A percentile compares a stretch with the other conserved stretches of the same genome.
phyloP scores from a whole-genome alignment of 2,329 filamentous ascomycete species.

The Decorospora gaudefroyi region DNA sequence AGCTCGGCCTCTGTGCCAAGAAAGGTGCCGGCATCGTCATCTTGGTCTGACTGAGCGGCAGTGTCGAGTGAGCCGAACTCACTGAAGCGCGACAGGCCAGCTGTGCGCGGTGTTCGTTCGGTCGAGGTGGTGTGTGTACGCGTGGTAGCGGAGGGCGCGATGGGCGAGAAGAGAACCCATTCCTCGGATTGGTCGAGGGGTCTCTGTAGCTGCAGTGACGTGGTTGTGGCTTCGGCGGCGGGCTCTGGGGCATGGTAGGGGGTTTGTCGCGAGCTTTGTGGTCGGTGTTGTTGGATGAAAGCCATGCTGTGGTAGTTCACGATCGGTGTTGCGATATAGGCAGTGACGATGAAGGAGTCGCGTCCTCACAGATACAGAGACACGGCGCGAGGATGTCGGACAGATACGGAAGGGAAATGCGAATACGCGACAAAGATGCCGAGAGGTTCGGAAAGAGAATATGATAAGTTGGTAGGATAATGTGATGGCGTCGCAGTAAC shows the following conservation, averaged over 20 bases:
- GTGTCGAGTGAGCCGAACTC: conserved; percentile 80
- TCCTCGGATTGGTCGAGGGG: conserved; percentile 76
- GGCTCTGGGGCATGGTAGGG: conserved; percentile 41
- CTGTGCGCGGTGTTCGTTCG: conserved; percentile 66
- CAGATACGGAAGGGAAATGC: conserved; percentile 12
- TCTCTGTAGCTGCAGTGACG: conserved; percentile 50
- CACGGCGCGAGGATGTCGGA: conserved; percentile 25
- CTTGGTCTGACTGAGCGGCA: conserved; percentile 60
- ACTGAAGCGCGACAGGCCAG: conserved; percentile 73
- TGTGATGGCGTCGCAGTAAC: conserved; percentile 11
- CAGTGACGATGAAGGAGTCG: conserved; percentile 22
- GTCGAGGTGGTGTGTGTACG: conserved; percentile 69
- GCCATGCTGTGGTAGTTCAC: conserved; percentile 38
- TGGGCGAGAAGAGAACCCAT: conserved; percentile 88
- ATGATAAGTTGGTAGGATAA: neutral
- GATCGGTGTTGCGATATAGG: conserved; percentile 11
- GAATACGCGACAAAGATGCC: neutral
- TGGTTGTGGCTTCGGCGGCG: conserved; percentile 28
- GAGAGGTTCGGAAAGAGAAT: neutral
- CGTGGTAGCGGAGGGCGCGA: conserved; percentile 65
- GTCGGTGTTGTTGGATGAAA: conserved; percentile 47
- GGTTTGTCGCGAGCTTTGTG: conserved; percentile 41
- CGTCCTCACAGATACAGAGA: conserved; percentile 14
- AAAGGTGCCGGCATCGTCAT: conserved; percentile 49
- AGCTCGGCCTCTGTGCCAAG: conserved; percentile 66